Evolutionary conservation across 257 asterid species (phyloP), one percentile per base, ranked within the genome.

Genomic region (Linaria vulgaris): DNA sequence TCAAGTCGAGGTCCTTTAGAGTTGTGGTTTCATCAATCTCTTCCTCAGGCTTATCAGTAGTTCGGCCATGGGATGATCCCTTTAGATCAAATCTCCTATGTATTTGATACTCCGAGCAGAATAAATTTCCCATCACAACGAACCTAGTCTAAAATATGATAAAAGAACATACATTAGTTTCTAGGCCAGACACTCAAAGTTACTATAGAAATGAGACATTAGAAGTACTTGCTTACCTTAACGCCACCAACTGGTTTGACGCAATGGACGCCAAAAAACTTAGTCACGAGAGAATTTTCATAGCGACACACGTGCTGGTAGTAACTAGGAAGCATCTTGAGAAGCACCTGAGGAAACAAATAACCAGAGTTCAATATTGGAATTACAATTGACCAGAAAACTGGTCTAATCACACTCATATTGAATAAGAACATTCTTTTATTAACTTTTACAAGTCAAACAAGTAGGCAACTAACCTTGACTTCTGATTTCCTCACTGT

Each of bases 21-120:
- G 97, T 92, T 13, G 98, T 88, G 68, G 87, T 89, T 74, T 92
- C 98, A 67, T 92, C 96, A 19, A 92, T 92, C 60, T 88, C 98
- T 14, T 78, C 95, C 64, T 76, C 82, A 12, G 86, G 76, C 57
- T 87, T 88, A 72, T 85, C 87, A 0, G 96, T 82, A n/a, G 87
- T 80, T 17, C 98, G 95, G 0, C 98, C 98, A 71, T 88, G 89
- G 54, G 97, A 92, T 17, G 98, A 92, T 46, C 98, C 98, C 78
- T 92, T 92, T 44, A 92, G 80, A 66, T 92, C 98, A 51, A 92
- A 92, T 34, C 98, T 82, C 72, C 91, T 79, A 47, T 92, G 97
- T 39, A 92, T 92, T 56, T 85, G 85, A 68, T 86, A 89, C 37
- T 92, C 98, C n/a, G 98, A 86, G 82, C 98, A 88, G 85, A 92